Evolutionary conservation across 352 stramenopile genomes (phyloP).

Genomic region (Phytophthora tentaculata): DNA sequence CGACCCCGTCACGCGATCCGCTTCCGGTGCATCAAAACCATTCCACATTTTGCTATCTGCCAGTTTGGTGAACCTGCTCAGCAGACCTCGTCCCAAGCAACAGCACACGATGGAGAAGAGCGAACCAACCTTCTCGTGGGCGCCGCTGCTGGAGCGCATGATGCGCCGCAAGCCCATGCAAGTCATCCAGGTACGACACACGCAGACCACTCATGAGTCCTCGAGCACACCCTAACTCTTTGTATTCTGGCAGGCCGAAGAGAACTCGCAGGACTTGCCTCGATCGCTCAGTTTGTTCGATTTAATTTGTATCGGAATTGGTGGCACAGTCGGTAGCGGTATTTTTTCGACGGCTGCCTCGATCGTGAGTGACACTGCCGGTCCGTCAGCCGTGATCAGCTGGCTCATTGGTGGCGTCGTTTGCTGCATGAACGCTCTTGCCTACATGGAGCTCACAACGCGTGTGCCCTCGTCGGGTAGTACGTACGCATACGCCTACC

Average conservation of each 20-base stretch:
- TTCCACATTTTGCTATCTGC: conserved; percentile 34
- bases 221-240: neutral
- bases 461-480: conserved; percentile 82
- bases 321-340: conserved; percentile 66
- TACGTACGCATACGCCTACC: conserved; percentile 91
- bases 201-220: neutral
- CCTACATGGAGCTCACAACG: conserved; percentile 85
- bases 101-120: conserved; percentile 30
- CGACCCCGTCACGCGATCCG: conserved; percentile 9
- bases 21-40: conserved; percentile 14
- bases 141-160: conserved; percentile 38
- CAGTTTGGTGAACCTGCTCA: conserved; percentile 12
- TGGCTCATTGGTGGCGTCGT: conserved; percentile 79
- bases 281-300: conserved; percentile 73
- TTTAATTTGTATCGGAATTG: conserved; percentile 83
- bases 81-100: conserved; percentile 9
- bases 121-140: conserved; percentile 3
- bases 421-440: conserved; percentile 73
- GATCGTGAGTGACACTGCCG: conserved; percentile 78
- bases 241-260: conserved; percentile 31
- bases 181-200: conserved; percentile 38
- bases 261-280: conserved; percentile 48
- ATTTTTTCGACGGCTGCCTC: conserved; percentile 54
- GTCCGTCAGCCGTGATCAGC: conserved; percentile 71
- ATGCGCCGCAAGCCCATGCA: conserved; percentile 55